A percentile compares a stretch with the other conserved stretches of the same genome.
These are phyloP conservation scores for Lactarius quietus DNA, from an alignment of 768 basidiomycete genomes.

Conservation along the genomic window DNA sequence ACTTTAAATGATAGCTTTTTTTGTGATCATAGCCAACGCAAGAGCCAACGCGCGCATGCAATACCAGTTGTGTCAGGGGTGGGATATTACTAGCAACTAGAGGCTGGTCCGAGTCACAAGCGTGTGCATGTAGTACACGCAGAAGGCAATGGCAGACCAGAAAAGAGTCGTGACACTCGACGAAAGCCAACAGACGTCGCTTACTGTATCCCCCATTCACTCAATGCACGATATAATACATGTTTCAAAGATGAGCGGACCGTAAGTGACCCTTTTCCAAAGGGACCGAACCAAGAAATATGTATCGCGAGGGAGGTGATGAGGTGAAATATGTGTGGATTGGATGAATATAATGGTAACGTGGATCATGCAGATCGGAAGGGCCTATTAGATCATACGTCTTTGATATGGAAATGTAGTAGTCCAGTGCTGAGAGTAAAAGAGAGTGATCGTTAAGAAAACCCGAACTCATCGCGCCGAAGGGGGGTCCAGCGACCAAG, in stretches of 20 bases:
- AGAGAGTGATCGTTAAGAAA: neutral
- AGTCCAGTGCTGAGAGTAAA: neutral
- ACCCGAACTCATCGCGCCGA: neutral
- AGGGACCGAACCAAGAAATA: conserved; percentile 11
- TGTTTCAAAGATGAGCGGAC: conserved; percentile 4
- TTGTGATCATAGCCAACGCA: no score
- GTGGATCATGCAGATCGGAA: conserved; percentile 18
- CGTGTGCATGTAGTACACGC: no score
- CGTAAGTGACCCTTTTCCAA: conserved; percentile 8
- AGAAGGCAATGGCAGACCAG: no score
- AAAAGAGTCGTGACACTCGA: no score
- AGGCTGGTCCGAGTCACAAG: no score
- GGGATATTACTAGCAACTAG: no score
- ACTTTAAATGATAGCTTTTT: no score
- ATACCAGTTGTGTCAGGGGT: no score
- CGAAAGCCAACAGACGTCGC: no score
- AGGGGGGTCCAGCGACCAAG: no score
- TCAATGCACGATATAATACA: conserved; percentile 12
- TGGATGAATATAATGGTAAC: conserved; percentile 14
- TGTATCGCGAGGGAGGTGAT: neutral
- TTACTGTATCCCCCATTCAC: neutral
- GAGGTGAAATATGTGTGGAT: neutral
- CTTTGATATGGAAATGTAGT: conserved; percentile 2
- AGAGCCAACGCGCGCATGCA: no score
- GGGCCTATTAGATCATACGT: conserved; percentile 20